Evolutionary conservation across 257 asterid species (phyloP).

Genomic region (Solanum etuberosum): DNA sequence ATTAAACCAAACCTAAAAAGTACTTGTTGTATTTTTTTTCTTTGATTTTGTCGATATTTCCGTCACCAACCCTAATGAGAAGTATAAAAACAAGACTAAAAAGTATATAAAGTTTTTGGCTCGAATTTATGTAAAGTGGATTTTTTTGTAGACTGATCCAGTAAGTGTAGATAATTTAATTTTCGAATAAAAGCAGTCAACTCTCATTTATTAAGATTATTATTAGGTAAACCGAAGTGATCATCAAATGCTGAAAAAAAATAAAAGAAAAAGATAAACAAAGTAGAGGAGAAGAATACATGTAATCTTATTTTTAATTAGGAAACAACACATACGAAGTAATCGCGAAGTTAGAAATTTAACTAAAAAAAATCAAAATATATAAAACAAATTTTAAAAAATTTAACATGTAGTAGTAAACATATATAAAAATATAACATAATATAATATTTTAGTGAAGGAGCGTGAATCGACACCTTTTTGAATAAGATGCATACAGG

Average conservation of each 20-base stretch:
- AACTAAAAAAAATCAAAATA: no score
- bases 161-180: background rate
- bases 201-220: background rate
- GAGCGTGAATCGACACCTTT: background rate
- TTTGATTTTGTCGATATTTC: background rate
- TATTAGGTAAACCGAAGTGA: background rate
- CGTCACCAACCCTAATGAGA: background rate
- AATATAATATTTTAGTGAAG: no score
- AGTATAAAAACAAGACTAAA: background rate
- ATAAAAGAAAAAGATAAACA: background rate
- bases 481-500: no score
- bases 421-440: no score
- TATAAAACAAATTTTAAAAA: no score
- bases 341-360: no score
- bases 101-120: background rate
- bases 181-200: background rate
- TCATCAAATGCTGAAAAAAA: background rate
- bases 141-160: background rate
- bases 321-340: no score
- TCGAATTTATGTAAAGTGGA: background rate
- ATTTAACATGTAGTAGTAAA: no score
- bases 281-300: background rate
- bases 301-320: no score
- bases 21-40: no score
- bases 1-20: no score